Percentiles rank a stretch among this genome's conserved stretches.
phyloP scores from a whole-genome alignment of 192 early-diverging fungal genomes.

The Phycomyces blakesleeanus region DNA sequence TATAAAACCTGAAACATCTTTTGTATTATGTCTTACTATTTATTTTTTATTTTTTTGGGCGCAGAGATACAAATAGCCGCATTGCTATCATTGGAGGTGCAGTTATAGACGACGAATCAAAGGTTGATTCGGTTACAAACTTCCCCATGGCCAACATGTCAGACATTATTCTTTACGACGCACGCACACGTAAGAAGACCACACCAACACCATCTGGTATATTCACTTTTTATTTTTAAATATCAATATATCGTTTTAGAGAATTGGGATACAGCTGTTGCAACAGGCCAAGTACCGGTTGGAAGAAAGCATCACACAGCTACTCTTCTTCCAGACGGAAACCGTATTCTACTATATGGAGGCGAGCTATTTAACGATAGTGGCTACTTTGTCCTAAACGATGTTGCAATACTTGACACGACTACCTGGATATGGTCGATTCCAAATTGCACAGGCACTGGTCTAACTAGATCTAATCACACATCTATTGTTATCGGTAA shows the following conservation, averaged over 20 bases:
- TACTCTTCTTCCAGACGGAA: conserved; percentile 9
- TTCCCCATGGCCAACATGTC: conserved; percentile 13
- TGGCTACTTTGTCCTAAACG: conserved; percentile 7
- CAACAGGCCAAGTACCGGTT: conserved; percentile 1
- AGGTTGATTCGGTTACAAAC: neutral
- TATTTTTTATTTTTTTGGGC: neutral
- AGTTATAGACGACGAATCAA: neutral
- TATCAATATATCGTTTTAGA: neutral
- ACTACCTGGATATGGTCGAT: neutral
- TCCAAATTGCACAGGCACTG: neutral
- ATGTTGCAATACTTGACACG: conserved; percentile 1
- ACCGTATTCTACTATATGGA: neutral
- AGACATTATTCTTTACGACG: conserved; percentile 9
- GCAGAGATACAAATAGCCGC: conserved; percentile 1
- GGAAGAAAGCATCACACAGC: conserved; percentile 13
- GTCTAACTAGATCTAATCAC: conserved; percentile 6
- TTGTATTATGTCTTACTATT: too few species aligned
- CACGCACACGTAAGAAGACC: conserved; percentile 8
- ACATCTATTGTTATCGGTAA: conserved; percentile 10
- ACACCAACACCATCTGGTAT: neutral
- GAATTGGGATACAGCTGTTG: conserved; percentile 4
- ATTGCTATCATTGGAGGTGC: conserved; percentile 12
- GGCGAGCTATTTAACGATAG: conserved; percentile 3
- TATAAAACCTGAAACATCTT: too few species aligned
- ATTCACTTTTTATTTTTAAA: too few species aligned